Evolutionary conservation across 1,139 yeast genomes (phyloP), one percentile per base, ranked within the genome.

Genomic region (Yamadazyma kanchanaburiensis): DNA sequence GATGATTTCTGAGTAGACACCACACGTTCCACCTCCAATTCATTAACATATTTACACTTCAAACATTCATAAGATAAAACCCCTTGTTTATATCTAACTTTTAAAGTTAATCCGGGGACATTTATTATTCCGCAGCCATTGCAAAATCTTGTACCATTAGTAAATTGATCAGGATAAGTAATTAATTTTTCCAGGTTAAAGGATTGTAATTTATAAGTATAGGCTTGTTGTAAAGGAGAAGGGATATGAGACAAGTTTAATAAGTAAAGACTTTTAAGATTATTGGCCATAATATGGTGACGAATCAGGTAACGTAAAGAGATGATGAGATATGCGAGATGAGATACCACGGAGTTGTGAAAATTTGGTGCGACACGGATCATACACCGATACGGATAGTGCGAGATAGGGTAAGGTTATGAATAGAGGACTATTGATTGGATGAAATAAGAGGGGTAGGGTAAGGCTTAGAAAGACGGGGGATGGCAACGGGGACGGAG

Each of bases 31-130:
- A 30, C n/a, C 4, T 18, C 31, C 12, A 26, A 37, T 21, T 21
- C 26, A 9, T 22, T 24, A 2, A 9, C 12, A 21, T 33, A 27
- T 11, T 34, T 21, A 25, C 51, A 46, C 15, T 32, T 30, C 22
- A 39, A 34, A 28, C 52, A 48, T 10, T 30, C 34, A 22, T 43
- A 42, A 15, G 25, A 28, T 28, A 49, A 33, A 5, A 10, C 12
- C 10, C 20, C 12, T 4, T 28, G 26, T 2, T 11, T 6, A 5
- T 24, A 42, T 33, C 45, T 29, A 15, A 43, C 47, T 46, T 20
- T 45, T 15, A 64, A 48, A 15, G 68, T 75, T 14, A 67, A 34
- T 0, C 77, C 77, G 0, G 80, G 73, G 2, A 77, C 53, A 28
- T 58, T 54, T 3, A 71, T 43, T 4, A 53, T 43, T 2, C 74